Percentiles rank a stretch among this genome's conserved stretches.
Evolutionary conservation across 1,284 basidiomycete genomes (phyloP).

Genomic region (Porogramme epimiltina): DNA sequence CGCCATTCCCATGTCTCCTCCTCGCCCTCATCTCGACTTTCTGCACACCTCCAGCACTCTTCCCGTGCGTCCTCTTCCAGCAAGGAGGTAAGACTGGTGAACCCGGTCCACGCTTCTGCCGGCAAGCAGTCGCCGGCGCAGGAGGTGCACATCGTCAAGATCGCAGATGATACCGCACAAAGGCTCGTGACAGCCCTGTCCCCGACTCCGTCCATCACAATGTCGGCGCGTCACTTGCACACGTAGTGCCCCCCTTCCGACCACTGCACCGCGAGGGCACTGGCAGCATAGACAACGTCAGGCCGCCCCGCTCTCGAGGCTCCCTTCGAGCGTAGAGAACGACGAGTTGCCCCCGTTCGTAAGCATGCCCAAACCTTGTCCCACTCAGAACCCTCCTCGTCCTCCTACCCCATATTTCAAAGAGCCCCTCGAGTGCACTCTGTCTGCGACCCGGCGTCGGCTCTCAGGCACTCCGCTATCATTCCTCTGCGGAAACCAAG

Average conservation of each 20-base stretch:
- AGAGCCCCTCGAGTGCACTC: slow-evolving; percentile 34
- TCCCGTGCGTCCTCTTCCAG: slow-evolving; percentile 39
- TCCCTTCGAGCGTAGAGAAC: slow-evolving; percentile 58
- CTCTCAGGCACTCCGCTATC: slow-evolving; percentile 27
- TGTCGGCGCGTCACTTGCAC: slow-evolving; percentile 38
- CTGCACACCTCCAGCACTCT: slow-evolving; percentile 23
- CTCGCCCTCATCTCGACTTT: slow-evolving; percentile 28
- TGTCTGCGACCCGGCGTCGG: slow-evolving; percentile 25
- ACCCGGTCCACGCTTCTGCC: slow-evolving; percentile 35
- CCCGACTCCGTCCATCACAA: slow-evolving; percentile 41
- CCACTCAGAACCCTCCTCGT: slow-evolving; percentile 21
- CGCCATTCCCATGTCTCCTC: slow-evolving; percentile 25
- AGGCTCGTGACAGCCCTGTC: slow-evolving; percentile 40
- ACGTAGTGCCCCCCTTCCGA: slow-evolving; percentile 32
- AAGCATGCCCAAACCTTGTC: slow-evolving; percentile 7
- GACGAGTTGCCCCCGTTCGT: slow-evolving; percentile 23
- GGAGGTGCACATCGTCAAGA: slow-evolving; percentile 54
- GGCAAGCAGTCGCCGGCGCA: slow-evolving; percentile 29
- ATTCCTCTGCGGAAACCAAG: slow-evolving; percentile 53
- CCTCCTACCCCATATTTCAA: slow-evolving; percentile 32
- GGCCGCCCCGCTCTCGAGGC: slow-evolving; percentile 69
- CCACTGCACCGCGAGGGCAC: slow-evolving; percentile 17
- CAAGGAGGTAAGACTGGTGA: slow-evolving; percentile 26
- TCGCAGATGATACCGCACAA: slow-evolving; percentile 48
- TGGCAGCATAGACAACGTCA: slow-evolving; percentile 41